Evolutionary conservation across 163 green algal genomes (phyloP), one percentile per base, ranked within the genome.

Genomic region (Scenedesmus sp.): DNA sequence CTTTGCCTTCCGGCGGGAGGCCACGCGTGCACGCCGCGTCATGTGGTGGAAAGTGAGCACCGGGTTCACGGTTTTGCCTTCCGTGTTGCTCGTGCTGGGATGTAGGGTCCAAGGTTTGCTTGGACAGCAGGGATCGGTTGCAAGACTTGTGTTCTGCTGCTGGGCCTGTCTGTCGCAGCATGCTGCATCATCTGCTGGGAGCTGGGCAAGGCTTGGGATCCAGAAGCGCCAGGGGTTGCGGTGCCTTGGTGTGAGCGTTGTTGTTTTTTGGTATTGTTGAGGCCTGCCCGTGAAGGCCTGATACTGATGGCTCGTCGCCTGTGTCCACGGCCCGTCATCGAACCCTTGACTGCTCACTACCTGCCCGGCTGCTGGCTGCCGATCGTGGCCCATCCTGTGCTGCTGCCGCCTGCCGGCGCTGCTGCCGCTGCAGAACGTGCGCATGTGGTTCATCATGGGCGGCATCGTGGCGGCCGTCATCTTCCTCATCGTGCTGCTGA

Each of bases 1-100:
- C 0, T 96, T 98, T 88, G 94, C 94, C 22, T 99, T 99, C 95
- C 95, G 96, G 83, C 93, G 95, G 12, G 93, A 98, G 89, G 93
- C 96, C 2, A 82, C 94, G 42, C 82, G 84, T 49, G 88, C 98
- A 49, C 95, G 95, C 85, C 88, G 90, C 26, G 91, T 94, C 18
- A 95, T 99, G 91, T 98, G 96, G 96, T 98, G 95, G 91, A 95
- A 95, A 82, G 96, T 96, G 49, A 53, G 83, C 33, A 81, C 4
- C 73, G 37, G 24, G 49, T 72, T 72, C 26, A 46, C 35, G 20
- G 9, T 26, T 81, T 22, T 51, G 16, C 4, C 1, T 56, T 61
- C 3, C 5, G 30, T 89, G 35, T 42, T 43, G 83, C 42, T 83
- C 49, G 40, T 12, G 20, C 59, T 53, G 10, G 10, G 46, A 10